Conservation (phyloP, 1,139 yeast species). For the Nematodospora anomalae region DNA sequence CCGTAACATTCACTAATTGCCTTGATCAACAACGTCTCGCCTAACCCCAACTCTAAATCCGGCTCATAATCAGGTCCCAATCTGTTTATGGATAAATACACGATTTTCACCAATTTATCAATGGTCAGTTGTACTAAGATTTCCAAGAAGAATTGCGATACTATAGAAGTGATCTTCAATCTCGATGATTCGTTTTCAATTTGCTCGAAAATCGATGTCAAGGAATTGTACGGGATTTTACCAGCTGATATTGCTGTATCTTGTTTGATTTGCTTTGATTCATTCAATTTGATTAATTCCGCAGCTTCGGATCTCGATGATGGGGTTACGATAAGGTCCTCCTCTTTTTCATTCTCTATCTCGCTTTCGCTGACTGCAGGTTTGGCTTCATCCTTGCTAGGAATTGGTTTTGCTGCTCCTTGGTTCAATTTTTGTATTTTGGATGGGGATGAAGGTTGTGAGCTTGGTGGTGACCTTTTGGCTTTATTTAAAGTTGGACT, state of each 20-base stretch:
- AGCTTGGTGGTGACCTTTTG: conserved; percentile 1
- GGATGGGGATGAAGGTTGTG: conserved; percentile 5
- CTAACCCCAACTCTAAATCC: conserved; percentile 88
- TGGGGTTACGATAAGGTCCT: conserved; percentile 1
- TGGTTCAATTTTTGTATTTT: conserved; percentile 7
- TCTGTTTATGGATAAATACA: conserved; percentile 82
- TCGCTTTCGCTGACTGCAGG: not conserved
- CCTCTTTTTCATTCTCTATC: conserved; percentile 8
- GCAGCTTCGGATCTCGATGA: conserved; percentile 21
- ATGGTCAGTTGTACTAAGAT: conserved; percentile 55
- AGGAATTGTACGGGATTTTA: conserved; percentile 58
- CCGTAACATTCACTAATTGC: conserved; percentile 93
- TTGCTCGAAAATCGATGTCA: conserved; percentile 69
- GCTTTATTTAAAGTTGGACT: conserved; percentile 5
- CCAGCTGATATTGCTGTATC: conserved; percentile 15
- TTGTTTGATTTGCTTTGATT: conserved; percentile 19
- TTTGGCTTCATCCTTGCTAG: not conserved
- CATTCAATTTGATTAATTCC: conserved; percentile 24
- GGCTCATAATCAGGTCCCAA: conserved; percentile 93
- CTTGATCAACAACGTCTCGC: conserved; percentile 83
- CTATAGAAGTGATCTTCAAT: conserved; percentile 71
- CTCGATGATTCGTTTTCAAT: conserved; percentile 81
- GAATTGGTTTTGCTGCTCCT: conserved; percentile 4
- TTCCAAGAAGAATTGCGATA: conserved; percentile 68
- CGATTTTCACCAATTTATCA: conserved; percentile 62